phyloP scores from a whole-genome alignment of 1,284 basidiomycete genomes.

The Trichosporon ovoides region DNA sequence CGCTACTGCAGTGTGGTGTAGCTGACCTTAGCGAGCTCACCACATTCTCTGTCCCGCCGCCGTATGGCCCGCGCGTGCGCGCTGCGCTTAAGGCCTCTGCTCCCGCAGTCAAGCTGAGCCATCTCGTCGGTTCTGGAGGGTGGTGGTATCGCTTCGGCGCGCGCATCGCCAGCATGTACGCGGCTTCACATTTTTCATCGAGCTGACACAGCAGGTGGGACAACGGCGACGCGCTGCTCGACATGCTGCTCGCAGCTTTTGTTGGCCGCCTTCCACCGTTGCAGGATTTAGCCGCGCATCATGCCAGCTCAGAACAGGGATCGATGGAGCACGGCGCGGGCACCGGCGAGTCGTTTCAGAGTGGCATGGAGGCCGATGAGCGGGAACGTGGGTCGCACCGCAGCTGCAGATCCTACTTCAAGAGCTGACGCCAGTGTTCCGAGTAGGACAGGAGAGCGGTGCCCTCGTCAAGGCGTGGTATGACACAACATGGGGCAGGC shows the following conservation, averaged over 20 bases:
- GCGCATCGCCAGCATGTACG: conserved; percentile 57
- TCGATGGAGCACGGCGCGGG: conserved; percentile 41
- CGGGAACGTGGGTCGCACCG: conserved; percentile 64
- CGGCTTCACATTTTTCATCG: background rate
- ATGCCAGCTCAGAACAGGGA: conserved; percentile 59
- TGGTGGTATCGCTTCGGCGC: conserved; percentile 85
- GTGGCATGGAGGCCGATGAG: conserved; percentile 81
- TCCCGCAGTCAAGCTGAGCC: conserved; percentile 68
- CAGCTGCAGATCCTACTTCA: conserved; percentile 5
- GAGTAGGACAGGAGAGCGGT: conserved; percentile 72
- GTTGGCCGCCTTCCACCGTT: conserved; percentile 68
- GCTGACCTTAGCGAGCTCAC: conserved; percentile 64
- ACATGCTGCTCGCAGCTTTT: conserved; percentile 68
- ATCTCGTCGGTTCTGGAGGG: conserved; percentile 76
- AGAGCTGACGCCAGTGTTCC: conserved; percentile 59
- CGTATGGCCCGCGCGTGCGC: conserved; percentile 67
- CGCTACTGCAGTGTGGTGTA: background rate
- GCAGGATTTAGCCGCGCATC: conserved; percentile 85
- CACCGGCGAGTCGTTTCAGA: conserved; percentile 67
- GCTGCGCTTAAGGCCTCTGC: conserved; percentile 81
- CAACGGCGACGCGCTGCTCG: conserved; percentile 36
- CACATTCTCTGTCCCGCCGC: conserved; percentile 70
- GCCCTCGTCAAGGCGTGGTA: conserved; percentile 75
- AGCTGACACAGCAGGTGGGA: conserved; percentile 16
- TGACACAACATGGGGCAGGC: conserved; percentile 51